phyloP scores from a whole-genome alignment of 768 basidiomycete genomes.

The Lactifluus piperatus region DNA sequence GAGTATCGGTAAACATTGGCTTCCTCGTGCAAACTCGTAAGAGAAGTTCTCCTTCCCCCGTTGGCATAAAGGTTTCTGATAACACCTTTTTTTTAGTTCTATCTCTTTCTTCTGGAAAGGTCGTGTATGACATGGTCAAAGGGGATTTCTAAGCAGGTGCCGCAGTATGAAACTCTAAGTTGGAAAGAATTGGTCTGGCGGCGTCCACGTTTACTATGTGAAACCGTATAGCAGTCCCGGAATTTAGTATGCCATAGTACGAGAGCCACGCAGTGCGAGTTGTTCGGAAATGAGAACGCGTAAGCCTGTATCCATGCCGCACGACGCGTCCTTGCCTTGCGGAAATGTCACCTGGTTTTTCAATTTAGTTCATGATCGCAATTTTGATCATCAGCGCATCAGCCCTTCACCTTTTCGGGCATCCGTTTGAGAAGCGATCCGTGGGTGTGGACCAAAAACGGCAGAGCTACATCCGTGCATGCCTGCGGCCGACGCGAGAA shows the following conservation, averaged over 20 bases:
- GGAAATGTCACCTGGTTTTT: neutral
- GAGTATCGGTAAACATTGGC: neutral
- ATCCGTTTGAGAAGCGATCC: too few relatives aligned
- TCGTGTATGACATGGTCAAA: slow-evolving; percentile 3
- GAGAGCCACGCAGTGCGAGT: neutral
- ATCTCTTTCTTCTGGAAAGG: neutral
- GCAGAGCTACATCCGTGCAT: too few relatives aligned
- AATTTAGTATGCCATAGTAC: neutral
- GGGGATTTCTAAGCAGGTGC: slow-evolving; percentile 2
- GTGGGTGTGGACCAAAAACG: too few relatives aligned
- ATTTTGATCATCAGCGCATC: too few relatives aligned
- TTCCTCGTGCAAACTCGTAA: neutral
- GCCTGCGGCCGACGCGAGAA: too few relatives aligned
- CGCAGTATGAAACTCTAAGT: neutral
- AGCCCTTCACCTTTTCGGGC: too few relatives aligned
- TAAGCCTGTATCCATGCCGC: neutral
- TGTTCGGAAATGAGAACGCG: neutral
- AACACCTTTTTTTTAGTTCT: neutral
- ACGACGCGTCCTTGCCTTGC: neutral
- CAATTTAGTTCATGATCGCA: too few relatives aligned
- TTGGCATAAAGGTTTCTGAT: neutral
- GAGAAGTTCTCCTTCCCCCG: neutral
- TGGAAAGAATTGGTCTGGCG: neutral
- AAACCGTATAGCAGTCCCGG: neutral
- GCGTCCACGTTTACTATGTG: neutral